These are phyloP conservation scores for Ricinus communis DNA, from an alignment of 345 rosid genomes.

Conservation along the genomic window DNA sequence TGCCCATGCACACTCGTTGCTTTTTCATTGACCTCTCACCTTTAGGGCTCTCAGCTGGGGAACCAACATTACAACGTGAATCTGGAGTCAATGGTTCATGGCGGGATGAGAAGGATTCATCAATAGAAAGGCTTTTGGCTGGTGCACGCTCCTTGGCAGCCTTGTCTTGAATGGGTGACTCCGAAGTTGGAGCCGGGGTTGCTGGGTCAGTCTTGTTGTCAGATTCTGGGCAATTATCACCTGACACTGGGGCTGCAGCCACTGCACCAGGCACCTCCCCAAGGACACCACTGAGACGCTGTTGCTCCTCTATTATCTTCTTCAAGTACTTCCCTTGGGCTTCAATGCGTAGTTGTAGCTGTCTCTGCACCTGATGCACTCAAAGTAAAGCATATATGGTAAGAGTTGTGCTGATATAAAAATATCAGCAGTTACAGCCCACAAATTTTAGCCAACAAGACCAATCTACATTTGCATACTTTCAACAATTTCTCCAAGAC, in stretches of 20 bases:
- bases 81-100: constrained; percentile 89
- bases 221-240: constrained; percentile 48
- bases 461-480: not conserved
- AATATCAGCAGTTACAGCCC: not conserved
- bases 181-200: constrained; percentile 86
- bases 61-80: constrained; percentile 60
- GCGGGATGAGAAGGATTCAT: constrained; percentile 80
- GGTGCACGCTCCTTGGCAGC: constrained; percentile 56
- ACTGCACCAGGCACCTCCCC: constrained; percentile 51
- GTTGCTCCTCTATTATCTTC: constrained; percentile 99
- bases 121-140: constrained; percentile 75
- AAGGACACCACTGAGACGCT: constrained; percentile 71
- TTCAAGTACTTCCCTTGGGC: constrained; percentile 96
- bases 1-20: constrained; percentile 49
- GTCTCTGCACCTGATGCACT: constrained; percentile 84
- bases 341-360: constrained; percentile 93
- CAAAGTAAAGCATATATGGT: constrained; percentile 9
- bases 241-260: constrained; percentile 42
- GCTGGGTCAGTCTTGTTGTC: constrained; percentile 79
- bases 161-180: constrained; percentile 70
- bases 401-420: not conserved
- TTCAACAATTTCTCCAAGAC: not conserved
- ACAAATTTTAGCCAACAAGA: not conserved
- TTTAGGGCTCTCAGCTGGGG: constrained; percentile 58
- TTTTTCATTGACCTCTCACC: constrained; percentile 67